Percentiles rank a stretch among this genome's conserved stretches.
Evolutionary conservation across 495 filamentous ascomycete species (phyloP).

Genomic region (Rusavskia elegans): DNA sequence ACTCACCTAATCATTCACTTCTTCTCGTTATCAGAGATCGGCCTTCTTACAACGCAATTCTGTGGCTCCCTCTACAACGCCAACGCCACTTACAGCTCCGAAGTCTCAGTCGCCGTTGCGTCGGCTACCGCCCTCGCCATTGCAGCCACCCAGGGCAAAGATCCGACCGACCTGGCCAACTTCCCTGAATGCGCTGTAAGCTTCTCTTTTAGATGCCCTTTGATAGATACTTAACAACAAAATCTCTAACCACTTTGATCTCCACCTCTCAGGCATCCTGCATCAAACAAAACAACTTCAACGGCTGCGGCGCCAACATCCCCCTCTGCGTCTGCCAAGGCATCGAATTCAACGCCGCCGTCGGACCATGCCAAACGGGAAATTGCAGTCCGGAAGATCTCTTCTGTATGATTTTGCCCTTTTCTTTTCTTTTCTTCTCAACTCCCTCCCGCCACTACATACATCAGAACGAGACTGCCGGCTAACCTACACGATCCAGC

Average conservation of each 20-base stretch:
- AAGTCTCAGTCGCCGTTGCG: constrained; percentile 4
- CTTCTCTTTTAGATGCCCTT: neutral
- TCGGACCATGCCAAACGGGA: neutral
- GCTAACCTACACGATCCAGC: neutral
- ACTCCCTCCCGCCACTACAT: neutral
- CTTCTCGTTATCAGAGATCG: too few species aligned
- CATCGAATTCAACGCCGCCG: neutral
- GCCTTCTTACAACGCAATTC: constrained; percentile 1
- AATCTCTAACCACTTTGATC: neutral
- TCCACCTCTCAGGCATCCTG: neutral
- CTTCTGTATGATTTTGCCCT: neutral
- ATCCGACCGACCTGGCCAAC: constrained; percentile 1
- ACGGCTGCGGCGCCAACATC: neutral
- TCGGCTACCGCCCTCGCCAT: constrained; percentile 2
- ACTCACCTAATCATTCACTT: too few species aligned
- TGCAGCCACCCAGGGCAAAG: constrained; percentile 1
- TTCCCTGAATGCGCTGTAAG: constrained; percentile 8
- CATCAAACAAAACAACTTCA: neutral
- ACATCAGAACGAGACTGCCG: too few species aligned
- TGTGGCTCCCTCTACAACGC: constrained; percentile 3
- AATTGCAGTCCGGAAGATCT: constrained; percentile 1
- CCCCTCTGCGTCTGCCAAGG: neutral
- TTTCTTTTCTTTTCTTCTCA: too few species aligned
- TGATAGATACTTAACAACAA: neutral
- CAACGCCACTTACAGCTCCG: neutral